Evolutionary conservation across 2,329 filamentous ascomycete species (phyloP).

Genomic region (Chalaropsis ovoidea): DNA sequence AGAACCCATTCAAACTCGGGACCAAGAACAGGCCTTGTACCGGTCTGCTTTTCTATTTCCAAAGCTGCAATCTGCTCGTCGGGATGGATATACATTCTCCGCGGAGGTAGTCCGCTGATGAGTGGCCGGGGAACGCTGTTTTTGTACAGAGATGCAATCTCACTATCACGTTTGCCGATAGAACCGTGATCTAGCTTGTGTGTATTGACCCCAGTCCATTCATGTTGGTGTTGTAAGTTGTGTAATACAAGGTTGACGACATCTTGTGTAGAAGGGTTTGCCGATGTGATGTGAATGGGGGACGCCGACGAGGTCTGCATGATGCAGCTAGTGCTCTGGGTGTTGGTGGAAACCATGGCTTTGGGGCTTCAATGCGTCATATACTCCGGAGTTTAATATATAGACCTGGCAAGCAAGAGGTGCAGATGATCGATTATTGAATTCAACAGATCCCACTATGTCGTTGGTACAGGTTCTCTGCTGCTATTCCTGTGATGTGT

Average conservation of each 20-base stretch:
- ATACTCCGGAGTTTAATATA: neutral
- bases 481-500: too few species aligned
- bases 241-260: slow-evolving; percentile 46
- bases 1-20: slow-evolving; percentile 66
- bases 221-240: slow-evolving; percentile 66
- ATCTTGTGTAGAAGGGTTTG: slow-evolving; percentile 23
- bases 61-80: slow-evolving; percentile 70
- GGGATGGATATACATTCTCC: slow-evolving; percentile 65
- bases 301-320: slow-evolving; percentile 9
- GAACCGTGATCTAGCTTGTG: slow-evolving; percentile 35
- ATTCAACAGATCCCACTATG: too few species aligned
- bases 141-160: slow-evolving; percentile 18
- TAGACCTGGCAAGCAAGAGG: too few species aligned
- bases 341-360: neutral
- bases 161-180: slow-evolving; percentile 11
- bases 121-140: slow-evolving; percentile 42
- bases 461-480: neutral
- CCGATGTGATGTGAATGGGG: slow-evolving; percentile 2
- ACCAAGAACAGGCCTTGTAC: slow-evolving; percentile 38
- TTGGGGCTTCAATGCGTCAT: neutral
- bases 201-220: slow-evolving; percentile 55
- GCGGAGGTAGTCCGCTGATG: slow-evolving; percentile 62
- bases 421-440: too few species aligned
- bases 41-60: slow-evolving; percentile 45
- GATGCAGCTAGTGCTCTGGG: neutral